Conservation (phyloP, 345 rosid species). For the Lepidium aucheri region DNA sequence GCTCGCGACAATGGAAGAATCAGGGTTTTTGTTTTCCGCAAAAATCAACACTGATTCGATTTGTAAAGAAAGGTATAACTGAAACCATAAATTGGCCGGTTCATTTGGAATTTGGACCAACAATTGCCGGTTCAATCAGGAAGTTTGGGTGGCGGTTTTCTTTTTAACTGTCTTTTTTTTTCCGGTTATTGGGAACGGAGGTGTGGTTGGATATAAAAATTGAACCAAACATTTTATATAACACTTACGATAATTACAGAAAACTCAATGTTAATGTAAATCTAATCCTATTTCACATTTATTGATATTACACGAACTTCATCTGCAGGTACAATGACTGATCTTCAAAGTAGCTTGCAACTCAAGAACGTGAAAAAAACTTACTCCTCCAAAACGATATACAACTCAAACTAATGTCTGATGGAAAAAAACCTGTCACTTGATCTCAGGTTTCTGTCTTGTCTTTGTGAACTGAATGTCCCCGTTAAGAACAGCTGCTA, state of each 20-base stretch:
- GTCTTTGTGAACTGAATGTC: constrained; percentile 54
- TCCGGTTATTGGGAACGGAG: neutral
- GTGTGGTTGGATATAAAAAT: neutral
- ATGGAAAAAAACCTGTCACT: constrained; percentile 1
- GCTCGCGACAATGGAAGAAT: constrained; percentile 1
- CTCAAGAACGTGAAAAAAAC: neutral
- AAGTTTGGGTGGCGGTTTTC: neutral
- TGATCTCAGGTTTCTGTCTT: constrained; percentile 50
- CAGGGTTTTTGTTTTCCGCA: constrained; percentile 8
- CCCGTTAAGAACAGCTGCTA: constrained; percentile 66
- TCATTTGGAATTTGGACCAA: no score
- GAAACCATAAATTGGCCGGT: neutral
- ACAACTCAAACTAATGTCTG: constrained; percentile 17
- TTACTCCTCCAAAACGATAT: constrained; percentile 1
- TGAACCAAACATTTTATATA: neutral
- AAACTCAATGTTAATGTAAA: neutral
- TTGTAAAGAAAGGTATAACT: neutral
- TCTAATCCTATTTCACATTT: constrained; percentile 7
- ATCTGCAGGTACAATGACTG: neutral
- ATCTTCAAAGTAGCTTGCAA: constrained; percentile 5
- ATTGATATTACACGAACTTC: neutral
- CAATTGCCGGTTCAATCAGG: neutral
- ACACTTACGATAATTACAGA: constrained; percentile 7
- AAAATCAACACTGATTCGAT: neutral
- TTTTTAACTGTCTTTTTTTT: neutral